Percentiles rank a stretch among this genome's conserved stretches.
phyloP scores from a whole-genome alignment of 768 basidiomycete genomes.

The Chalciporus pseudorubinellus region DNA sequence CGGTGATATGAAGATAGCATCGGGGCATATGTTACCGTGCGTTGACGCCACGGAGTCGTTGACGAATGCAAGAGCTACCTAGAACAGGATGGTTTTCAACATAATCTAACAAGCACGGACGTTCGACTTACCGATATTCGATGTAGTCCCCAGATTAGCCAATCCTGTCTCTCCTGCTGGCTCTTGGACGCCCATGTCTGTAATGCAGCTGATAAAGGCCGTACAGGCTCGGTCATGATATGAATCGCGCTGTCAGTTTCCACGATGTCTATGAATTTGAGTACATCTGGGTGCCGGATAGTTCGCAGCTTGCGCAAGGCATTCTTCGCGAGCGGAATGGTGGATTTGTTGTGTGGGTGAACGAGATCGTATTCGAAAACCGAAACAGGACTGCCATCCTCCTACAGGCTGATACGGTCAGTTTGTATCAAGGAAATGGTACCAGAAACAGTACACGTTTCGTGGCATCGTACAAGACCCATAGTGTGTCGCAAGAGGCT shows the following conservation, averaged over 20 bases:
- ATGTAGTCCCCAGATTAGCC: conserved; percentile 92
- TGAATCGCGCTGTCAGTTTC: conserved; percentile 86
- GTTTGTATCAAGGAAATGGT: conserved; percentile 7
- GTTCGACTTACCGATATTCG: conserved; percentile 66
- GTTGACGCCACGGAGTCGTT: conserved; percentile 82
- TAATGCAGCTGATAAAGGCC: conserved; percentile 64
- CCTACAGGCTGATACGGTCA: conserved; percentile 47
- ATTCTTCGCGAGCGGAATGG: conserved; percentile 81
- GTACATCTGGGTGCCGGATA: conserved; percentile 91
- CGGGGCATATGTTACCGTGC: conserved; percentile 74
- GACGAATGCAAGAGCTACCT: conserved; percentile 89
- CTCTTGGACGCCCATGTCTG: conserved; percentile 60
- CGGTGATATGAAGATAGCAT: conserved; percentile 84
- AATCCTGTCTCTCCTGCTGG: conserved; percentile 74
- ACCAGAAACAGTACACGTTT: conserved; percentile 63
- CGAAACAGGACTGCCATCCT: conserved; percentile 81
- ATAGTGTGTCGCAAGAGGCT: conserved; percentile 67
- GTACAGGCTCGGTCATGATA: conserved; percentile 93
- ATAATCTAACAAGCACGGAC: neutral
- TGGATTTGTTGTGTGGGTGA: conserved; percentile 53
- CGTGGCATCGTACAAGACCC: conserved; percentile 82
- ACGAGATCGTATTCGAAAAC: conserved; percentile 90
- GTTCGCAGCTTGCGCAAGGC: conserved; percentile 86
- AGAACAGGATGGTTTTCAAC: conserved; percentile 1
- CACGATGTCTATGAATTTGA: conserved; percentile 92